Percentiles rank a stretch among this genome's conserved stretches.
phyloP scores from a whole-genome alignment of 495 filamentous ascomycete species.

The Penicillium antarcticum region DNA sequence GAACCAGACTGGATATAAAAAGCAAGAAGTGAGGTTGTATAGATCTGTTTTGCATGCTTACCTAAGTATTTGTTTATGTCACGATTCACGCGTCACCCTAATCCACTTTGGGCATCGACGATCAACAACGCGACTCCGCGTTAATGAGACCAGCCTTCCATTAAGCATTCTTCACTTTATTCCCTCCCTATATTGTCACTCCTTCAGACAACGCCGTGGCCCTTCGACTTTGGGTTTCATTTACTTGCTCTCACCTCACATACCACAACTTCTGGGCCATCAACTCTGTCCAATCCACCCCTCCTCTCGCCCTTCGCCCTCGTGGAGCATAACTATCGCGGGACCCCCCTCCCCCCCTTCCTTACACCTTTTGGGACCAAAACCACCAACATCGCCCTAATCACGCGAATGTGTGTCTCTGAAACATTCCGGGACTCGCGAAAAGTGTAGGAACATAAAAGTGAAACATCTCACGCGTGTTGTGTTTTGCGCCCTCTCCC shows the following conservation, averaged over 20 bases:
- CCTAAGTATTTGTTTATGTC: conserved; percentile 32
- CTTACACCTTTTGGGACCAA: too few species aligned
- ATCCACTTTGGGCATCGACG: conserved; percentile 18
- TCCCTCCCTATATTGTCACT: neutral
- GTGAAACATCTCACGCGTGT: neutral
- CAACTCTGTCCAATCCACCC: too few species aligned
- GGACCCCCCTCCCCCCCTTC: too few species aligned
- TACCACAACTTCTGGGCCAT: too few species aligned
- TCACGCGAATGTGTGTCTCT: neutral
- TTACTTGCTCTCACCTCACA: too few species aligned
- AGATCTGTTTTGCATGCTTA: conserved; percentile 5
- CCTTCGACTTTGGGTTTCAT: neutral
- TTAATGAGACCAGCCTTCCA: conserved; percentile 12
- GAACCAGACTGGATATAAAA: neutral
- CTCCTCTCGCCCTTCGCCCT: neutral
- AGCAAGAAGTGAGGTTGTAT: too few species aligned
- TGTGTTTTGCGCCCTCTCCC: neutral
- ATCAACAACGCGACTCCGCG: conserved; percentile 34
- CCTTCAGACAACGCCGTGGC: conserved; percentile 1
- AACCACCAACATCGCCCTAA: too few species aligned
- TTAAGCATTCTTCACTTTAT: neutral
- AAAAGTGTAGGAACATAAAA: neutral
- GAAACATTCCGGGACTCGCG: conserved; percentile 1
- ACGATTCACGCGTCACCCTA: conserved; percentile 29
- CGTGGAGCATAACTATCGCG: neutral